These are phyloP conservation scores for Pleurotus eryngii DNA, from an alignment of 768 basidiomycete species.

Conservation along the genomic window DNA sequence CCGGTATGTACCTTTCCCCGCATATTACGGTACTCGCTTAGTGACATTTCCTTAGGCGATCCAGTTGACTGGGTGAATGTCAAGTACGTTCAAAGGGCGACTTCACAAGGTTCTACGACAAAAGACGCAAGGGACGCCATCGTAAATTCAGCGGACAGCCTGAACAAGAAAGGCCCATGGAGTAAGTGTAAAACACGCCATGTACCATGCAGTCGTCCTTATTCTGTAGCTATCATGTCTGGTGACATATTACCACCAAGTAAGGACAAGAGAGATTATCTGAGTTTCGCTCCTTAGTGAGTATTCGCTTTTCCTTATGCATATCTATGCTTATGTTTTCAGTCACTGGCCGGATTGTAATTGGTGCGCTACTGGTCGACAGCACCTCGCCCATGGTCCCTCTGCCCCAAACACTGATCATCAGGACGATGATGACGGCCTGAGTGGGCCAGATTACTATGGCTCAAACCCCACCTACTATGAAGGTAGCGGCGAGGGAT, in stretches of 20 bases:
- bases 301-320: not conserved
- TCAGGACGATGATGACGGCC: slow-evolving; percentile 5
- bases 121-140: slow-evolving; percentile 31
- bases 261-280: slow-evolving; percentile 41
- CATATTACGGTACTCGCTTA: not conserved
- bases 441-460: not conserved
- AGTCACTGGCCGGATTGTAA: slow-evolving; percentile 57
- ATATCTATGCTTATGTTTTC: slow-evolving; percentile 10
- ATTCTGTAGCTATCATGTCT: slow-evolving; percentile 29
- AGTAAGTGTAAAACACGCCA: slow-evolving; percentile 21
- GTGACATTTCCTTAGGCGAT: slow-evolving; percentile 28
- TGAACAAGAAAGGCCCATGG: slow-evolving; percentile 36
- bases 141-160: slow-evolving; percentile 30
- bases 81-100: slow-evolving; percentile 31
- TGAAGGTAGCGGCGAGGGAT: not conserved
- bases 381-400: slow-evolving; percentile 18
- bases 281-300: slow-evolving; percentile 60
- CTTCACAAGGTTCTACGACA: slow-evolving; percentile 19
- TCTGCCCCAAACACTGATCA: slow-evolving; percentile 17
- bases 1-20: not conserved
- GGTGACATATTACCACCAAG: slow-evolving; percentile 23
- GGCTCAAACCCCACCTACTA: not conserved
- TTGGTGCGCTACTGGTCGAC: slow-evolving; percentile 36
- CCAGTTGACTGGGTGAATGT: slow-evolving; percentile 49
- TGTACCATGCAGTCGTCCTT: not conserved